phyloP scores from a whole-genome alignment of 2,329 filamentous ascomycete species.

The Trichoderma atroviride region DNA sequence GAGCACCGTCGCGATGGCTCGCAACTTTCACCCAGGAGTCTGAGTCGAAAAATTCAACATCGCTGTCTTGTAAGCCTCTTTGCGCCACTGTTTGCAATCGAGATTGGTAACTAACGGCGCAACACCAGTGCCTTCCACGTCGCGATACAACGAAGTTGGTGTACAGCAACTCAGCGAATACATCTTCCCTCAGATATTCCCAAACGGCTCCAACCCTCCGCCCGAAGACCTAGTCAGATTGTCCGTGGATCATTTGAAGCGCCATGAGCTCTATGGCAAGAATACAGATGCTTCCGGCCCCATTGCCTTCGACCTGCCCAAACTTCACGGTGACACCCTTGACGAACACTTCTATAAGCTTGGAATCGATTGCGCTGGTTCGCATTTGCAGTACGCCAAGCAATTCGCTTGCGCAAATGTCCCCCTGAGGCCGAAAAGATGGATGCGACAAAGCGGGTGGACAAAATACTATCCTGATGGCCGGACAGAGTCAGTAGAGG shows the following conservation, averaged over 20 bases:
- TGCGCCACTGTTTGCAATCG: neutral
- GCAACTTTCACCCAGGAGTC: slow-evolving; percentile 37
- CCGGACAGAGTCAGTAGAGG: slow-evolving; percentile 67
- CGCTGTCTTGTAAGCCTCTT: slow-evolving; percentile 45
- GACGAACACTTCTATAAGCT: slow-evolving; percentile 95
- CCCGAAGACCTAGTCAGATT: slow-evolving; percentile 75
- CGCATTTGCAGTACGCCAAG: slow-evolving; percentile 76
- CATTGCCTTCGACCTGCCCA: slow-evolving; percentile 83
- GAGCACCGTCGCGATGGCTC: slow-evolving; percentile 50
- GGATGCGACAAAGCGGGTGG: slow-evolving; percentile 84
- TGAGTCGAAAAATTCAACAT: neutral
- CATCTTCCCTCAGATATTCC: slow-evolving; percentile 83
- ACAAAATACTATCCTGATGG: slow-evolving; percentile 86
- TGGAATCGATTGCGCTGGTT: slow-evolving; percentile 83
- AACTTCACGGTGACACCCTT: slow-evolving; percentile 75
- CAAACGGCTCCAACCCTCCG: slow-evolving; percentile 55
- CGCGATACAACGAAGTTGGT: slow-evolving; percentile 88
- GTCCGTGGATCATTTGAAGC: slow-evolving; percentile 76
- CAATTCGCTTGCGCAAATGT: slow-evolving; percentile 67
- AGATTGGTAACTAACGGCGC: neutral
- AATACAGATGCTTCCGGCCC: slow-evolving; percentile 76
- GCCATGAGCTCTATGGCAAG: slow-evolving; percentile 88
- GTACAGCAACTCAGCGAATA: slow-evolving; percentile 89
- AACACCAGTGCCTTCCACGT: slow-evolving; percentile 51
- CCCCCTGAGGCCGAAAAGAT: slow-evolving; percentile 65